phyloP scores from a whole-genome alignment of 2,329 filamentous ascomycete species.

The Colletotrichum sp. region DNA sequence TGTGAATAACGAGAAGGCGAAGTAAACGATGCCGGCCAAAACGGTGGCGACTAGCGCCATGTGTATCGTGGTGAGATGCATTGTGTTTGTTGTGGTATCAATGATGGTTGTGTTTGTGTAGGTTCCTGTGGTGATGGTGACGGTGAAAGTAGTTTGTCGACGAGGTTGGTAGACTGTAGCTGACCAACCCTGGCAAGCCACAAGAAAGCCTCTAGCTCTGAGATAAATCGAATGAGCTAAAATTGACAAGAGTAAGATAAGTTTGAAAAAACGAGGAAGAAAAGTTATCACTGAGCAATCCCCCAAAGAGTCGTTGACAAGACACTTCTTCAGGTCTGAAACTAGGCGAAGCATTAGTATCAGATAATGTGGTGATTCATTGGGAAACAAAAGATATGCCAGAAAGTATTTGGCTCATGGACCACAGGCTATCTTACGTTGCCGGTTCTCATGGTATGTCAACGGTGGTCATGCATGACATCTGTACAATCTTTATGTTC shows the following conservation, averaged over 20 bases:
- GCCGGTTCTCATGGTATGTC: not conserved
- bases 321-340: conserved; percentile 1
- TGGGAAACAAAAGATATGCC: not conserved
- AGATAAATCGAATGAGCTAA: not conserved
- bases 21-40: not conserved
- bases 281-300: not conserved
- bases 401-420: not conserved
- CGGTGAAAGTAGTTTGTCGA: not conserved
- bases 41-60: not conserved
- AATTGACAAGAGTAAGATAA: not conserved
- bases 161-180: not conserved
- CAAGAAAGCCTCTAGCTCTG: not conserved
- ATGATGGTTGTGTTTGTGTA: not conserved
- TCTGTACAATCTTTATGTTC: not conserved
- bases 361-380: not conserved
- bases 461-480: not conserved
- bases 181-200: not conserved
- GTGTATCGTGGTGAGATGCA: not conserved
- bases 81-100: not conserved
- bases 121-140: not conserved
- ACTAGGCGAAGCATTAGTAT: not conserved
- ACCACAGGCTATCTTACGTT: not conserved
- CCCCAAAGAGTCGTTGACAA: not conserved
- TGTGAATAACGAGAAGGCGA: not conserved
- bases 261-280: not conserved